Conservation (phyloP, 2,329 filamentous ascomycete species). For the Sphaerostilbella broomeana region DNA sequence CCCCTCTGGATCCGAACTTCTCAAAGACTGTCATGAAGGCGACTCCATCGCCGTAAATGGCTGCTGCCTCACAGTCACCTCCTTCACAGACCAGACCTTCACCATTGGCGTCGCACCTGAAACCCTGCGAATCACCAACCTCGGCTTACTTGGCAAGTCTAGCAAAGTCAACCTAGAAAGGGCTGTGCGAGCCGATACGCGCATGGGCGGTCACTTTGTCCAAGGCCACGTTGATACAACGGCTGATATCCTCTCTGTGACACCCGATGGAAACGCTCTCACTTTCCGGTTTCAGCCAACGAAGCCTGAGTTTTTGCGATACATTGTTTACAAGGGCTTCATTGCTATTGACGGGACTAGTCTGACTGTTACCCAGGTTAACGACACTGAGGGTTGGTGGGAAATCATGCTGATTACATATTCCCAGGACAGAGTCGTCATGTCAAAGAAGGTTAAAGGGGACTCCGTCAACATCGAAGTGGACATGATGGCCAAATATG, state of each 20-base stretch:
- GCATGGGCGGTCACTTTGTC: conserved; percentile 97
- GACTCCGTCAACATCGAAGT: conserved; percentile 90
- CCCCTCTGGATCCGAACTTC: conserved; percentile 59
- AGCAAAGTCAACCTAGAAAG: conserved; percentile 87
- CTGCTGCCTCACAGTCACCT: conserved; percentile 83
- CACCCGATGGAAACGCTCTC: conserved; percentile 81
- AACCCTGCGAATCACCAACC: conserved; percentile 89
- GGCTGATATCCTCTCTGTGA: conserved; percentile 65
- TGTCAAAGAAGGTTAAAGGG: conserved; percentile 69
- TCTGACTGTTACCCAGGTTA: conserved; percentile 80
- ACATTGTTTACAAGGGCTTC: conserved; percentile 95
- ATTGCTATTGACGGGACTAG: conserved; percentile 92
- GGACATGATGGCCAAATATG: conserved; percentile 79
- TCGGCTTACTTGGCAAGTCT: conserved; percentile 62
- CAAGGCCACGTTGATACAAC: conserved; percentile 95
- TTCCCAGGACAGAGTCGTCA: conserved; percentile 86
- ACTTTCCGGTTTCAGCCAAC: conserved; percentile 76
- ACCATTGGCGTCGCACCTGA: conserved; percentile 92
- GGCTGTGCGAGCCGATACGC: conserved; percentile 81
- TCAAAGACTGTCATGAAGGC: conserved; percentile 76
- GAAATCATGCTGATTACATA: conserved; percentile 98
- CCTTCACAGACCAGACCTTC: conserved; percentile 54
- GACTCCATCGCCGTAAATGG: conserved; percentile 96
- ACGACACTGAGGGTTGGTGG: conserved; percentile 75
- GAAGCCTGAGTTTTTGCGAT: conserved; percentile 64